Base-by-base conservation (phyloP, 306 rosid genomes). In the Fagus sylvatica region DNA sequence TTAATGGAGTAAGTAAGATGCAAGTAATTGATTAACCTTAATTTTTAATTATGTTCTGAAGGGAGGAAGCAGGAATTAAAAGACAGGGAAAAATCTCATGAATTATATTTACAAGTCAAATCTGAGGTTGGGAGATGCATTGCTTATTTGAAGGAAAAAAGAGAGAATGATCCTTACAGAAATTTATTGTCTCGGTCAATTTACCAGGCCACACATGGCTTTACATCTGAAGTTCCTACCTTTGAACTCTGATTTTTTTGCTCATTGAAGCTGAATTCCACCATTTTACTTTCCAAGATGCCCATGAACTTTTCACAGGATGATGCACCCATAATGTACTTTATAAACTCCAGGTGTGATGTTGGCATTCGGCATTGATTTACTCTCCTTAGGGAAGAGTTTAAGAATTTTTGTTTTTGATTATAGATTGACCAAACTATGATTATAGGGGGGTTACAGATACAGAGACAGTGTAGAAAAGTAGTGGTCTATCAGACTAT, bases 91-190 rank as follows among this genome's bases (percentile, higher is more conserved):
- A 92, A 86, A 65, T 79, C 88, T 28, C 81, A 87, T 17, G 87
- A 95, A 77, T 48, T 92, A 41, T 95, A 95, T 82, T 76, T 89
- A 67, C 75, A 88, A 81, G 91, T 92, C 70, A 89, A 95, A 78
- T 77, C 86, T 0, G 97, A 95, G 82, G 97, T 95, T 28, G 89
- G 88, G 77, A 88, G 74, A 10, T 88, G 88, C 78, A 78, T 95
- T 53, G 85, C 84, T 70, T 95, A 91, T 85, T 76, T 95, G 76
- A 86, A 81, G 84, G 88, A 82, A 72, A 95, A 89, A 78, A 76
- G 93, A 77, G 93, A 95, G 40, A 79, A 69, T 0, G 98, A 95
- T 75, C 98, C 98, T 32, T 92, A 95, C 67, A 82, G 98, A 88
- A 72, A 82, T 73, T 34, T 91, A 62, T 56, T 81, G 73, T 56